Base-by-base conservation (phyloP, 2,329 filamentous ascomycete species). In the Fusarium nelsonii region DNA sequence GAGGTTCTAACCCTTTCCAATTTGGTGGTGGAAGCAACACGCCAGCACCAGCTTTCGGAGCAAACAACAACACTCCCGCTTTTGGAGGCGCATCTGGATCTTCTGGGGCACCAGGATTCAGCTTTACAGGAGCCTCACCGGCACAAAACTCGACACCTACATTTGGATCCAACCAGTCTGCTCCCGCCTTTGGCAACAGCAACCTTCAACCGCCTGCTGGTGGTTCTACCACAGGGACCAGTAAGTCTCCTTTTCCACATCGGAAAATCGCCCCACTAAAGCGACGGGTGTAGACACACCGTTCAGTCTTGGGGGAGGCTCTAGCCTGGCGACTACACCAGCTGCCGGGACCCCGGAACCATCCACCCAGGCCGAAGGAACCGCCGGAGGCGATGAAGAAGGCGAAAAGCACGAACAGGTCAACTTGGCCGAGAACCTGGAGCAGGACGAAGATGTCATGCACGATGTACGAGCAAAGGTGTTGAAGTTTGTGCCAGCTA, bases 381-480 rank as follows among this genome's bases (percentile, higher is more conserved):
- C 79, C 72, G 80, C 81, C 48, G 70, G 69, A 39, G 75, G 63
- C 40, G 76, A 78, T 28, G 87, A 88, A 69, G 85, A 86, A 57
- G 84, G 83, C 63, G 87, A 87, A 74, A 84, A 86, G 75, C 85
- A 92, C 63, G 86, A 90, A 77, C 90, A 92, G 78, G 86, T 92
- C 69, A 90, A 91, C 75, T 84, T 95, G 72, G 89, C 89, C 53
- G 84, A 87, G 68, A 87, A 85, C 57, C 87, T 88, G 16, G 91
- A 94, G 77, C 90, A 92, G 76, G 86, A 92, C 59, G 92, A 96
- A 77, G 85, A 88, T 33, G 82, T 90, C 37, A 77, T 94, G 20
- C 86, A 91, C 76, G 90, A 95, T 75, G 85, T 91, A 15, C 87
- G 90, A 26, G 89, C 90, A 44, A 93, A 92, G 78, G 90, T 88